Percentiles rank a stretch among this genome's conserved stretches.
These are phyloP conservation scores for Zymoseptoria crescenta DNA, from an alignment of 2,329 filamentous ascomycete genomes.

Conservation along the genomic window DNA sequence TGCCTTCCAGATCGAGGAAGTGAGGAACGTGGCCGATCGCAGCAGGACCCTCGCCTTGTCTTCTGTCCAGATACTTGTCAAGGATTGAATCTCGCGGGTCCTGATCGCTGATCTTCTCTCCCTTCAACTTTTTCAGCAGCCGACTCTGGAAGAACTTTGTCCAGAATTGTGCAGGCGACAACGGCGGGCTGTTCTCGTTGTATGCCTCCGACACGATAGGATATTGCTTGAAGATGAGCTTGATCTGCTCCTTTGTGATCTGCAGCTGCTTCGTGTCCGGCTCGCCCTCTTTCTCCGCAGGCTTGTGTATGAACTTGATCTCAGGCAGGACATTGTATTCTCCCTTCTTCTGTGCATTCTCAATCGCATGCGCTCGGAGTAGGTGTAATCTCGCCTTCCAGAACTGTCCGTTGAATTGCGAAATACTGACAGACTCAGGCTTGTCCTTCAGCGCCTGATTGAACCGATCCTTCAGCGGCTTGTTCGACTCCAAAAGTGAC, in stretches of 20 bases:
- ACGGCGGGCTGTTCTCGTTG: conserved; percentile 62
- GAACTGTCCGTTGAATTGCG: conserved; percentile 83
- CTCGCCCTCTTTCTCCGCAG: conserved; percentile 47
- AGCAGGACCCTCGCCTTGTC: conserved; percentile 41
- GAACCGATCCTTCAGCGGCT: conserved; percentile 69
- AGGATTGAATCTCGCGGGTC: conserved; percentile 72
- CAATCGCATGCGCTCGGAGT: conserved; percentile 82
- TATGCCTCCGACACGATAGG: conserved; percentile 84
- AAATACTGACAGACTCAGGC: conserved; percentile 70
- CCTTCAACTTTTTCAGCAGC: conserved; percentile 82
- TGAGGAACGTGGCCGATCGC: conserved; percentile 65
- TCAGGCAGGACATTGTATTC: conserved; percentile 90
- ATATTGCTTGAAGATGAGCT: conserved; percentile 87
- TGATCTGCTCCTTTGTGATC: conserved; percentile 84
- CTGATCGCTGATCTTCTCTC: conserved; percentile 72
- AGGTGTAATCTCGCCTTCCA: conserved; percentile 85
- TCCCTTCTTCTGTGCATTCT: conserved; percentile 75
- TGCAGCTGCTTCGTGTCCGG: conserved; percentile 65
- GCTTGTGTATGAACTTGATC: conserved; percentile 51
- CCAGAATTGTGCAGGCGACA: conserved; percentile 81
- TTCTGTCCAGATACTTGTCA: conserved; percentile 74
- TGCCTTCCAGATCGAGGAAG: conserved; percentile 86
- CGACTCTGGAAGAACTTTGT: conserved; percentile 86
- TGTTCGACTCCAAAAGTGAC: conserved; percentile 74
- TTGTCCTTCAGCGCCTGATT: conserved; percentile 77